Evolutionary conservation across 2,329 filamentous ascomycete genomes (phyloP), one percentile per base, ranked within the genome.

Genomic region (Fusarium graminum): DNA sequence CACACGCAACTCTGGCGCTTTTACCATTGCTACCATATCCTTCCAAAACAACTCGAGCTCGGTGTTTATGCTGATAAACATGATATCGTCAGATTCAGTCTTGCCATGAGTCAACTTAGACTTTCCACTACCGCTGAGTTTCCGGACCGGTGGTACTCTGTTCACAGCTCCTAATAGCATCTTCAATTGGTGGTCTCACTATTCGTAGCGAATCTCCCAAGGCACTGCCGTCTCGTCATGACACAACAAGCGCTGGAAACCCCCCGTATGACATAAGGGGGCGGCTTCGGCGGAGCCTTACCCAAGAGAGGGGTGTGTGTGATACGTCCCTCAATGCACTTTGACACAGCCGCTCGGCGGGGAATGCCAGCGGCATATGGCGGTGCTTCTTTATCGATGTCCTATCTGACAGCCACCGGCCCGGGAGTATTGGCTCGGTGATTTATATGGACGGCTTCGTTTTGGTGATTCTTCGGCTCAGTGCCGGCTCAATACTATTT

Each of bases 251-350:
- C 36, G 49, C 55, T 52, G 43, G 56, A 30, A 7, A 46, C 52
- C 41, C 26, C 52, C 41, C 26, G 22, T 50, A 62, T 69, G 58
- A 68, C 64, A 72, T 70, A 67, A 63, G 38, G 52, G 63, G 62
- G 69, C 64, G 69, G 69, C 55, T 66, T 70, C 55, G 64, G 68
- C 68, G 68, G 62, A 69, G 62, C 58, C 49, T 50, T 57, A 50
- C 41, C 53, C 56, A 51, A 44, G 42, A 63, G 65, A 54, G 65
- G 59, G 51, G 56, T 64, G 63, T 52, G 34, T 6, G 26, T n/a
- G 14, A 29, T 60, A 60, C 55, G 47, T 56, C 28, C 44, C 45
- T 55, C 42, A 34, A 22, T 45, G 39, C 25, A 28, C 50, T 49
- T 52, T 47, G 17, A 44, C 68, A 65, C 68, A 69, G 68, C 65